phyloP scores from a whole-genome alignment of 169 alveolate species.

The Blepharisma undulans region DNA sequence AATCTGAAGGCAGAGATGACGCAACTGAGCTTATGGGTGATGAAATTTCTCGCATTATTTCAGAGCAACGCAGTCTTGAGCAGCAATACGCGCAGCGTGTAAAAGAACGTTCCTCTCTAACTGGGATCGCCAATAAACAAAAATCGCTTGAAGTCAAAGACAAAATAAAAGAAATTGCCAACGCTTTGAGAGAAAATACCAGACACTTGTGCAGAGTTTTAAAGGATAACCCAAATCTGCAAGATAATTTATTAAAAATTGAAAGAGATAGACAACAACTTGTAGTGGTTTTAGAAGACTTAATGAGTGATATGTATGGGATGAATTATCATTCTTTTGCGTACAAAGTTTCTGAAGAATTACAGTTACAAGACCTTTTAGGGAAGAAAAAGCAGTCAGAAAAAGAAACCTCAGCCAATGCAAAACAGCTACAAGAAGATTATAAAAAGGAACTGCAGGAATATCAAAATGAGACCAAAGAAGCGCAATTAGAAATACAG shows the following conservation, averaged over 20 bases:
- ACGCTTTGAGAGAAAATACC: slow-evolving; percentile 64
- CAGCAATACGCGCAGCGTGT: slow-evolving; percentile 55
- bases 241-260: slow-evolving; percentile 61
- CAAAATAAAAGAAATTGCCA: slow-evolving; percentile 61
- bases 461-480: slow-evolving; percentile 42
- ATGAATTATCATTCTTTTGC: slow-evolving; percentile 52
- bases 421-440: slow-evolving; percentile 50
- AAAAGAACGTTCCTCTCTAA: slow-evolving; percentile 56
- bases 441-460: slow-evolving; percentile 39
- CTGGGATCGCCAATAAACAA: slow-evolving; percentile 62
- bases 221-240: slow-evolving; percentile 70
- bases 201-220: slow-evolving; percentile 56
- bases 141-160: slow-evolving; percentile 45
- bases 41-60: slow-evolving; percentile 70
- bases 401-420: slow-evolving; percentile 33
- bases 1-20: slow-evolving; percentile 51
- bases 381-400: slow-evolving; percentile 8
- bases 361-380: slow-evolving; percentile 38
- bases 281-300: slow-evolving; percentile 9
- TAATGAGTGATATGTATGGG: slow-evolving; percentile 46
- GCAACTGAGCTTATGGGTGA: slow-evolving; percentile 72
- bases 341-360: slow-evolving; percentile 45
- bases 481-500: slow-evolving; percentile 59
- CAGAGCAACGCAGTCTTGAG: slow-evolving; percentile 63
- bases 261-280: slow-evolving; percentile 55